phyloP scores from a whole-genome alignment of 768 basidiomycete species.

The Baorangia bicolor region DNA sequence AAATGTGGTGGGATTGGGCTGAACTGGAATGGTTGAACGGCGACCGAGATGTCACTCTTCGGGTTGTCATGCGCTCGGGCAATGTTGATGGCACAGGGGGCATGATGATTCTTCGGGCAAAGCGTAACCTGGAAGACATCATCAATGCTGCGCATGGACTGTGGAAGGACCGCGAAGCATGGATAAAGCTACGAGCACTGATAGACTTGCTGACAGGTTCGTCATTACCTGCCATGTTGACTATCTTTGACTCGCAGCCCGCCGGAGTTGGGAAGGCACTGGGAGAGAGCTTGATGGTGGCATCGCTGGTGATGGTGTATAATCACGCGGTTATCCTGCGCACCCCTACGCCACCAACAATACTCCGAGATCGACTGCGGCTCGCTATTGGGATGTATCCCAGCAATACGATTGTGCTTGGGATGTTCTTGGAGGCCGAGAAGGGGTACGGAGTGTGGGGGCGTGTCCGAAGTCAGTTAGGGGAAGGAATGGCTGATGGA shows the following conservation, averaged over 20 bases:
- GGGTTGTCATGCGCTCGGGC: constrained; percentile 54
- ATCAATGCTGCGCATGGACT: constrained; percentile 28
- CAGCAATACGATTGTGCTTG: constrained; percentile 68
- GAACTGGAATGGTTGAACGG: constrained; percentile 79
- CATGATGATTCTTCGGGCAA: constrained; percentile 59
- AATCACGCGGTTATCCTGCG: constrained; percentile 54
- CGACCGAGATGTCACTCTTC: constrained; percentile 46
- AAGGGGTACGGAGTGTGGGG: constrained; percentile 81
- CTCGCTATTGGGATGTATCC: constrained; percentile 58
- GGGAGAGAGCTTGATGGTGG: constrained; percentile 55
- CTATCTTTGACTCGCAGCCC: constrained; percentile 35
- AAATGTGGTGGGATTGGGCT: constrained; percentile 82
- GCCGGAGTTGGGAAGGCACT: constrained; percentile 5
- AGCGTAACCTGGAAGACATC: constrained; percentile 59
- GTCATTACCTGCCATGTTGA: constrained; percentile 42
- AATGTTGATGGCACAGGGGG: constrained; percentile 52
- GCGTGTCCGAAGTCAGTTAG: constrained; percentile 55
- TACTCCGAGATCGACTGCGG: constrained; percentile 58
- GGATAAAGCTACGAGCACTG: constrained; percentile 64
- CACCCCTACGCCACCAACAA: constrained; percentile 53
- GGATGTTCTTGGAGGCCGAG: constrained; percentile 74
- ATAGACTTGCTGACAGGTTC: constrained; percentile 57
- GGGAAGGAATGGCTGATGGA: constrained; percentile 39
- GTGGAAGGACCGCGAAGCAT: constrained; percentile 62
- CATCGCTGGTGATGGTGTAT: constrained; percentile 60